Evolutionary conservation across 805 yeast species (phyloP).

Genomic region (Kurtzmaniella fragi): DNA sequence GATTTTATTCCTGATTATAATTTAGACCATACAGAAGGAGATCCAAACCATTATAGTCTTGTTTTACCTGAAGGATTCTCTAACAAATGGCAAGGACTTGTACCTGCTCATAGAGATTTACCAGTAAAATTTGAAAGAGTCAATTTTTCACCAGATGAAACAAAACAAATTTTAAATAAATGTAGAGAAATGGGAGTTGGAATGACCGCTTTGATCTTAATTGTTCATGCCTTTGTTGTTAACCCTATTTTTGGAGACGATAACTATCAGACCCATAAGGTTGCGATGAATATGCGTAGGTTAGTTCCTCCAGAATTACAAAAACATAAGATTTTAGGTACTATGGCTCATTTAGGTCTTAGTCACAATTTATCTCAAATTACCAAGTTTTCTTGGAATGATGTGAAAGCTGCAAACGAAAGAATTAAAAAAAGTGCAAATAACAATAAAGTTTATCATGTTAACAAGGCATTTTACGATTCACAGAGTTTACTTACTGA

Average conservation of each 20-base stretch:
- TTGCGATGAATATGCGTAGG: slow-evolving; percentile 17
- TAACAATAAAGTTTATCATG: slow-evolving; percentile 21
- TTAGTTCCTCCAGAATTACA: slow-evolving; percentile 12
- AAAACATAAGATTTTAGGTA: slow-evolving; percentile 25
- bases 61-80: slow-evolving; percentile 14
- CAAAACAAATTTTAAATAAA: slow-evolving; percentile 15
- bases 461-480: slow-evolving; percentile 14
- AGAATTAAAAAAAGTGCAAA: slow-evolving; percentile 13
- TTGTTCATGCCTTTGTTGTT: slow-evolving; percentile 20
- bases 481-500: slow-evolving; percentile 9
- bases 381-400: slow-evolving; percentile 28
- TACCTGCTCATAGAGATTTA: slow-evolving; percentile 10
- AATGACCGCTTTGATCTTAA: slow-evolving; percentile 27
- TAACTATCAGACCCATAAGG: slow-evolving; percentile 17
- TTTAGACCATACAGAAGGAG: slow-evolving; percentile 21
- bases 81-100: slow-evolving; percentile 31
- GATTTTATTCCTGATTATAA: slow-evolving; percentile 19
- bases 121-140: slow-evolving; percentile 20
- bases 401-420: slow-evolving; percentile 15
- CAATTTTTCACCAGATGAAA: slow-evolving; percentile 19
- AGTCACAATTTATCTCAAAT: slow-evolving; percentile 26
- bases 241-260: slow-evolving; percentile 23
- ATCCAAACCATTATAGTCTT: slow-evolving; percentile 19
- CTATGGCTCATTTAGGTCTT: slow-evolving; percentile 29
- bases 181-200: slow-evolving; percentile 28